phyloP scores from a whole-genome alignment of 164 flowering plant species.

The Saururus chinensis region DNA sequence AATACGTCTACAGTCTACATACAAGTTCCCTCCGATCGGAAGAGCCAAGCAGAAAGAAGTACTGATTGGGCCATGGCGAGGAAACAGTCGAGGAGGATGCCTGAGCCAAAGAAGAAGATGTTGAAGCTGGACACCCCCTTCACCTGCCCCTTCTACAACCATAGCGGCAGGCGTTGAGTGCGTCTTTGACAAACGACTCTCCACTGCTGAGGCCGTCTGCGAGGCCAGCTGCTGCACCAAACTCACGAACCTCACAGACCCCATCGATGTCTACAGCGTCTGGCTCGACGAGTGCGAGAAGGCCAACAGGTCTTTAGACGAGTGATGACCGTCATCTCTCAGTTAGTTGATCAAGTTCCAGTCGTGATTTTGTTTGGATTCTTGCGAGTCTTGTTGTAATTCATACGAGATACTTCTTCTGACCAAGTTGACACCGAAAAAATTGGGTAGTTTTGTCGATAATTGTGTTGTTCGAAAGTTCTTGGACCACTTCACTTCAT shows the following conservation, averaged over 20 bases:
- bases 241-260: slow-evolving; percentile 7
- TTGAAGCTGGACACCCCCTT: slow-evolving; percentile 82
- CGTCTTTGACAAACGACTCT: slow-evolving; percentile 42
- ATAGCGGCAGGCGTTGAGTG: slow-evolving; percentile 65
- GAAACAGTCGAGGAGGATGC: slow-evolving; percentile 59
- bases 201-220: slow-evolving; percentile 37
- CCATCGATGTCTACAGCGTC: slow-evolving; percentile 11
- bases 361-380: no score
- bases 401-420: no score
- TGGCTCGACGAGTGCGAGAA: slow-evolving; percentile 15
- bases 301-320: neutral
- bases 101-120: slow-evolving; percentile 56
- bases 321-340: no score
- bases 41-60: no score
- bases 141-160: slow-evolving; percentile 68
- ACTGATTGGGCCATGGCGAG: slow-evolving; percentile 33
- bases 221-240: slow-evolving; percentile 44
- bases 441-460: no score
- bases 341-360: no score
- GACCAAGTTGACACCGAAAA: no score
- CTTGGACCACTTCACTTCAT: no score
- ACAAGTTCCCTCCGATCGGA: no score
- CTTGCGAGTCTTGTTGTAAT: no score
- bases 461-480: no score
- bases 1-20: no score